Evolutionary conservation across 108 stramenopile genomes (phyloP).

Genomic region (Mayamaea pseudoterrestris): DNA sequence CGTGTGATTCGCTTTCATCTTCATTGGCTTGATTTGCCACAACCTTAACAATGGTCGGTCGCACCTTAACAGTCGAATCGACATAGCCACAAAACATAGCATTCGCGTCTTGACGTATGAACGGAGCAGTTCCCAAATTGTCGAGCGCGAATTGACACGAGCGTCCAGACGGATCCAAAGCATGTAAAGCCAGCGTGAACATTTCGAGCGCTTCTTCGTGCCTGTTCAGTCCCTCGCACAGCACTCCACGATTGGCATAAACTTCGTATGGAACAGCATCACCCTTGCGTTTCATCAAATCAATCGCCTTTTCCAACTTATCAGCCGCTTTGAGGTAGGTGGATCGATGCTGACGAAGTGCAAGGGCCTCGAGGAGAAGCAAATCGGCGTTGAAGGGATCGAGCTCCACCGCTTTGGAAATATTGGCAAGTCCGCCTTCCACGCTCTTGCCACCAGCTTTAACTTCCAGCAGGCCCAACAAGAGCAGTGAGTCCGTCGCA

Average conservation of each 20-base stretch:
- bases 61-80: conserved; percentile 6
- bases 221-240: conserved; percentile 68
- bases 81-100: conserved; percentile 54
- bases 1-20: no score
- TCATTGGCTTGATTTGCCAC: no score
- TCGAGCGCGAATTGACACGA: conserved; percentile 15
- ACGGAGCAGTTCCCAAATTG: no score
- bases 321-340: conserved; percentile 52
- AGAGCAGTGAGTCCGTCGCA: conserved; percentile 71
- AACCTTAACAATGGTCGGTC: not conserved
- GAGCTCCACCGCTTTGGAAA: conserved; percentile 76
- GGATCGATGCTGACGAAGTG: conserved; percentile 66
- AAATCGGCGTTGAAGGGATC: conserved; percentile 74
- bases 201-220: conserved; percentile 52
- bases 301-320: conserved; percentile 63
- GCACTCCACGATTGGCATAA: conserved; percentile 69
- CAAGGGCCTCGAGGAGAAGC: conserved; percentile 64
- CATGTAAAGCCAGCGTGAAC: conserved; percentile 50
- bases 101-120: conserved; percentile 51
- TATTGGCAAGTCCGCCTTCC: conserved; percentile 48
- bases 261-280: conserved; percentile 39
- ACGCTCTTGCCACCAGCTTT: conserved; percentile 32
- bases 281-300: conserved; percentile 47
- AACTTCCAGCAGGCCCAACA: conserved; percentile 63
- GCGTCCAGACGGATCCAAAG: conserved; percentile 24